These are phyloP conservation scores for Eucalyptus brandiana DNA, from an alignment of 345 rosid genomes.

Conservation along the genomic window DNA sequence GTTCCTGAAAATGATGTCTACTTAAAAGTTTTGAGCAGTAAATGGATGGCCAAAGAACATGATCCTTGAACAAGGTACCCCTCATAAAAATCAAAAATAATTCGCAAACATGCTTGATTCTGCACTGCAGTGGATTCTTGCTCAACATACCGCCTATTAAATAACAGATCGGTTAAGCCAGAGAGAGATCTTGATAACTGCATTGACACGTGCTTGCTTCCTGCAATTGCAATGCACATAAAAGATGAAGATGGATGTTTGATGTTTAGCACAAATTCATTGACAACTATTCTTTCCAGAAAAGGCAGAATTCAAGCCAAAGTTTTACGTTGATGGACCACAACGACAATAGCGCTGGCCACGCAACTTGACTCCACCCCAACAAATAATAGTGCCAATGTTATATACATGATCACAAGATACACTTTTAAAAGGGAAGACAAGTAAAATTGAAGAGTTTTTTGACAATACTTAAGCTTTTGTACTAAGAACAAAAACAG, in stretches of 20 bases:
- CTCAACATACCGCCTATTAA: slow-evolving; percentile 53
- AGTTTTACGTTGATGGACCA: not conserved
- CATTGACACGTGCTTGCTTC: slow-evolving; percentile 52
- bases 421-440: not conserved
- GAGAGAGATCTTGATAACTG: slow-evolving; percentile 49
- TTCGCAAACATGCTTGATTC: no score
- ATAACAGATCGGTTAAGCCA: slow-evolving; percentile 53
- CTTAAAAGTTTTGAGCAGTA: not conserved
- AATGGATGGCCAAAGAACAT: not conserved
- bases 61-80: not conserved
- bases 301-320: not conserved
- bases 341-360: not conserved
- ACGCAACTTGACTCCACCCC: not conserved
- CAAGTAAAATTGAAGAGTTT: not conserved
- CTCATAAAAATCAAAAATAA: not conserved
- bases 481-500: not conserved
- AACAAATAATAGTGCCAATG: not conserved
- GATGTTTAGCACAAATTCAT: not conserved
- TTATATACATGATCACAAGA: not conserved
- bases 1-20: not conserved
- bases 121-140: not conserved
- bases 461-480: not conserved
- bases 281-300: not conserved
- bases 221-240: slow-evolving; percentile 12
- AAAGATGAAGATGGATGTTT: not conserved